A percentile compares a stretch with the other conserved stretches of the same genome.
Evolutionary conservation across 1,139 yeast species (phyloP).

Genomic region (Hansenula lynferdii): DNA sequence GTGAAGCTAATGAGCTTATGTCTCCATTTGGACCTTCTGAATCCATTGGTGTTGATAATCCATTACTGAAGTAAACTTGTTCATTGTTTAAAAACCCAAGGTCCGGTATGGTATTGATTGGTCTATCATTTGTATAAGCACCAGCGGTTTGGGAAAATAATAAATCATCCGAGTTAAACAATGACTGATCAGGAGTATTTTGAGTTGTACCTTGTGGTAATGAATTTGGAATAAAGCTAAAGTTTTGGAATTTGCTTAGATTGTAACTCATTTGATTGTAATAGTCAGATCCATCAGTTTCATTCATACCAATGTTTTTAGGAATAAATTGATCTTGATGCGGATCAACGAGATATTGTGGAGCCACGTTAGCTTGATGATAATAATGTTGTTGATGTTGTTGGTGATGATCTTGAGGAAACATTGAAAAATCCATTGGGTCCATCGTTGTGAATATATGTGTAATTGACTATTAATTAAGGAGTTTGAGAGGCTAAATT

Average conservation of each 20-base stretch:
- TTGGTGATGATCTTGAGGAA: not conserved
- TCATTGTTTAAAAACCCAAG: not conserved
- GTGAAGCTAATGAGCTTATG: not conserved
- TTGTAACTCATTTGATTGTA: no score
- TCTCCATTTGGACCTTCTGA: not conserved
- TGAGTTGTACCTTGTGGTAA: not conserved
- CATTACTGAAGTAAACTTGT: not conserved
- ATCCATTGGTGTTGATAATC: conserved; percentile 1
- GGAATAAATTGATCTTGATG: not conserved
- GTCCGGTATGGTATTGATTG: not conserved
- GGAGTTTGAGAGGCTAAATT: no score
- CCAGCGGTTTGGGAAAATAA: not conserved
- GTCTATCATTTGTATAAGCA: not conserved
- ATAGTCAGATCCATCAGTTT: not conserved
- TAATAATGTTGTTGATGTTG: no score
- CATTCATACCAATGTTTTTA: no score
- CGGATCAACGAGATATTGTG: no score
- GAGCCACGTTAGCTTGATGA: not conserved
- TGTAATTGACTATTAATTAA: no score
- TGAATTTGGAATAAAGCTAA: no score
- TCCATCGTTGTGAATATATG: no score
- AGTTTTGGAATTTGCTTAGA: no score
- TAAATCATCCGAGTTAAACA: conserved; percentile 1
- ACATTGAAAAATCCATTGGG: conserved; percentile 2
- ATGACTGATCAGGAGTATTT: not conserved